A percentile compares a stretch with the other conserved stretches of the same genome.
Conservation (phyloP, 768 basidiomycete genomes). For the Crepidotus variabilis region DNA sequence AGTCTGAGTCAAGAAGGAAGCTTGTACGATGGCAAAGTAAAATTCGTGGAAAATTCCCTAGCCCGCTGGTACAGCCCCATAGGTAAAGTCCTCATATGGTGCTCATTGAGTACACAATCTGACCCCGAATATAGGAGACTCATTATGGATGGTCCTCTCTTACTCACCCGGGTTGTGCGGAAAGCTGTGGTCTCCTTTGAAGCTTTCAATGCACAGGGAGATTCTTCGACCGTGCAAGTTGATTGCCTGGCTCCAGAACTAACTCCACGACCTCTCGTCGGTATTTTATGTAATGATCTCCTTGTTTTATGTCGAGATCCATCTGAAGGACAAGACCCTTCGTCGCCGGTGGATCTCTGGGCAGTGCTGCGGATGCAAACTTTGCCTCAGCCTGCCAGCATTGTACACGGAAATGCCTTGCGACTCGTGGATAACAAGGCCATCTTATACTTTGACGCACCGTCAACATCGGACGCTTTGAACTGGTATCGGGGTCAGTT, state of each 20-base stretch:
- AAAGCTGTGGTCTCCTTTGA: conserved; percentile 82
- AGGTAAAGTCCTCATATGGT: conserved; percentile 46
- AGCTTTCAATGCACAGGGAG: conserved; percentile 71
- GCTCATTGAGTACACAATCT: background rate
- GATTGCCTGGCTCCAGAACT: conserved; percentile 87
- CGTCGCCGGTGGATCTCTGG: conserved; percentile 85
- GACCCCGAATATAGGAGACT: conserved; percentile 55
- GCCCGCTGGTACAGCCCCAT: conserved; percentile 98
- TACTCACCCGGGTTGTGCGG: conserved; percentile 86
- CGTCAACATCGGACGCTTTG: conserved; percentile 78
- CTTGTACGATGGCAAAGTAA: conserved; percentile 88
- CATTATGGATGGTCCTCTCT: conserved; percentile 86
- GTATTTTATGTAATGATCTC: conserved; percentile 89
- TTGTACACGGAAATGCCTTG: conserved; percentile 82
- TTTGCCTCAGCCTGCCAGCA: conserved; percentile 82
- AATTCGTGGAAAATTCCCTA: conserved; percentile 90
- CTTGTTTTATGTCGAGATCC: conserved; percentile 89
- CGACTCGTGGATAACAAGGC: conserved; percentile 92
- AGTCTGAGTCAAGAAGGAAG: conserved; percentile 87
- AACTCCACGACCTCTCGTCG: conserved; percentile 74
- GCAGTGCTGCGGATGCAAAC: conserved; percentile 96
- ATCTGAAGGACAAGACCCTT: conserved; percentile 72
- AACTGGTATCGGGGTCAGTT: conserved; percentile 85
- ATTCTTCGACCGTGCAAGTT: conserved; percentile 79
- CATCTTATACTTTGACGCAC: conserved; percentile 84